Evolutionary conservation across 805 yeast species (phyloP), one percentile per base, ranked within the genome.

Genomic region (Saccharomycopsis sp.): DNA sequence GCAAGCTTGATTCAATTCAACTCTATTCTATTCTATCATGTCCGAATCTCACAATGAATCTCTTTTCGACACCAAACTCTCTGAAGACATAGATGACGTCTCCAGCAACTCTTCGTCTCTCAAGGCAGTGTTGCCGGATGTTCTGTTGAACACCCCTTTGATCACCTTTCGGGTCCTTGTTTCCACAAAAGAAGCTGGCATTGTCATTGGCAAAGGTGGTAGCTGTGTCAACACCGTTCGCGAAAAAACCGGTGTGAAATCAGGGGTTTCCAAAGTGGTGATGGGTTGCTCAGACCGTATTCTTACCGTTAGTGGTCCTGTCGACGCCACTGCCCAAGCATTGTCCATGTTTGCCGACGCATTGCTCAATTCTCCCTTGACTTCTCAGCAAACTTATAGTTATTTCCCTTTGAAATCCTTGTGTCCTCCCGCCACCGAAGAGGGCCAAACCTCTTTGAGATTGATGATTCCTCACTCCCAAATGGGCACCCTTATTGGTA

Each of bases 401-500:
- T 75, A 62, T 50, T 75, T 72, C 62, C 84, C 82, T 37, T 63
- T 73, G 51, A 75, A 74, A 57, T 71, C 77, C 53, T 64, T 77
- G 53, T 65, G 73, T 54, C 66, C 70, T 40, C 62, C 73, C 38
- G 71, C 76, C 5, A 58, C 68, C 19, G 62, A 70, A 22, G 69
- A 69, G 32, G 76, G 74, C 20, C 67, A 71, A 37, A 68, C 73
- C 26, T 66, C 74, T 26, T 59, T 86, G 52, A 71, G 95, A 54
- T 65, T 87, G 34, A 65, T 87, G 48, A 69, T 86, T 45, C 86
- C 95, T 30, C 85, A 86, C 59, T 69, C 78, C 38, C 95, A 85
- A 57, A 77, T 86, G 75, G 95, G 95, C 30, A 77, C 94, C 6
- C 71, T 87, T 34, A 86, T 87, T 55, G 96, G 96, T 39, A 75